Conservation (phyloP, 495 filamentous ascomycete species). For the Neurospora hispaniola region DNA sequence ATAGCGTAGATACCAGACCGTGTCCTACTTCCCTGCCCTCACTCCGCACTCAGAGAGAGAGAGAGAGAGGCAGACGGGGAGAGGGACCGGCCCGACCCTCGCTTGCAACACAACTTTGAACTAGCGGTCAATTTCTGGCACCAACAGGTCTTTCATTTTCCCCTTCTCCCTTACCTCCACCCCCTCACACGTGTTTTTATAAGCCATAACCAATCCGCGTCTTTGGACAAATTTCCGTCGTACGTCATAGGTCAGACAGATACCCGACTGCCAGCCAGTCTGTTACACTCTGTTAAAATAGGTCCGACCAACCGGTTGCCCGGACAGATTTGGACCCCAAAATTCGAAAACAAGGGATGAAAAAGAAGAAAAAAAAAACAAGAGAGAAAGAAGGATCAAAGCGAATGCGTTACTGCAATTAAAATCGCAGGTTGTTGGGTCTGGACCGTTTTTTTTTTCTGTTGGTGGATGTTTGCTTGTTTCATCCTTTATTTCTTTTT, state of each 20-base stretch:
- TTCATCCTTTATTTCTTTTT: background rate
- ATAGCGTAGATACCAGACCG: background rate
- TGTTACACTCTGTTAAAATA: background rate
- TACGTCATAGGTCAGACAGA: background rate
- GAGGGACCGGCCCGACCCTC: background rate
- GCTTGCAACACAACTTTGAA: background rate
- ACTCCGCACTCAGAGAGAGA: background rate
- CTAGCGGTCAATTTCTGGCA: background rate
- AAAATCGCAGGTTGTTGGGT: background rate
- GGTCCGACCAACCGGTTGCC: background rate
- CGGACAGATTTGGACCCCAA: background rate
- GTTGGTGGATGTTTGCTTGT: background rate
- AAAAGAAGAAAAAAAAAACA: background rate
- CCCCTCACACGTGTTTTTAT: background rate
- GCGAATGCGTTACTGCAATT: too few relatives aligned
- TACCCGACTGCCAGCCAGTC: background rate
- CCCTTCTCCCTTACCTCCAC: background rate
- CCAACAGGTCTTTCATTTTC: background rate
- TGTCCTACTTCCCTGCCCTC: background rate
- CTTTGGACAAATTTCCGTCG: background rate
- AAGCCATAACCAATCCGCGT: background rate
- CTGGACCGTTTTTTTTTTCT: background rate
- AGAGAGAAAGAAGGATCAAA: background rate
- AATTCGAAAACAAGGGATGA: background rate
- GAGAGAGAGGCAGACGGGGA: background rate